phyloP scores from a whole-genome alignment of 2,329 filamentous ascomycete genomes.

The Bisporella sp. region DNA sequence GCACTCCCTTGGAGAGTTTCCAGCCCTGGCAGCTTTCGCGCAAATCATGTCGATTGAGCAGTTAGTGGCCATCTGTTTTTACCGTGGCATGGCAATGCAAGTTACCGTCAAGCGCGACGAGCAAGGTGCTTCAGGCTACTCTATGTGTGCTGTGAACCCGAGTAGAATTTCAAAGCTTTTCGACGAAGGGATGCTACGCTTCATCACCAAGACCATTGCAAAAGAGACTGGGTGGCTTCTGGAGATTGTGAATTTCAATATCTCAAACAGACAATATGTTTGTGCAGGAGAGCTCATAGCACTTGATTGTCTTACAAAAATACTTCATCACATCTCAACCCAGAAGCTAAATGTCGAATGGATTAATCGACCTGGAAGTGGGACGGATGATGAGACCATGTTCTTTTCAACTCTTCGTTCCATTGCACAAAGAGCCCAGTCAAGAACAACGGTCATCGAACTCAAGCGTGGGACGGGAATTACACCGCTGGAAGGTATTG shows the following conservation, averaged over 20 bases:
- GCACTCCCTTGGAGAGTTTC: conserved; percentile 97
- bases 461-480: conserved; percentile 94
- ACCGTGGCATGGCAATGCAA: conserved; percentile 30
- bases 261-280: conserved; percentile 70
- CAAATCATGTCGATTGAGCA: conserved; percentile 97
- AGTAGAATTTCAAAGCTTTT: conserved; percentile 83
- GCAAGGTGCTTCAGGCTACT: conserved; percentile 86
- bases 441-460: conserved; percentile 82
- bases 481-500: conserved; percentile 93
- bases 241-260: conserved; percentile 95
- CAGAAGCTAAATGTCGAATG: conserved; percentile 96
- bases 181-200: conserved; percentile 94
- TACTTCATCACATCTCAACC: conserved; percentile 92
- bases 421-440: conserved; percentile 77
- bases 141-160: conserved; percentile 96
- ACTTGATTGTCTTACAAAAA: conserved; percentile 57
- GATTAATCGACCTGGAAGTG: conserved; percentile 75
- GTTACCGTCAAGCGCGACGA: conserved; percentile 86
- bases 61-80: conserved; percentile 87
- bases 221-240: conserved; percentile 92
- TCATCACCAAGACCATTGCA: conserved; percentile 90
- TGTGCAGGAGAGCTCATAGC: conserved; percentile 64
- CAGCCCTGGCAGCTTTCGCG: conserved; percentile 83
- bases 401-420: conserved; percentile 86
- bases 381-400: conserved; percentile 87